phyloP scores from a whole-genome alignment of 441 rosid species.

The Francoa sonchifolia region DNA sequence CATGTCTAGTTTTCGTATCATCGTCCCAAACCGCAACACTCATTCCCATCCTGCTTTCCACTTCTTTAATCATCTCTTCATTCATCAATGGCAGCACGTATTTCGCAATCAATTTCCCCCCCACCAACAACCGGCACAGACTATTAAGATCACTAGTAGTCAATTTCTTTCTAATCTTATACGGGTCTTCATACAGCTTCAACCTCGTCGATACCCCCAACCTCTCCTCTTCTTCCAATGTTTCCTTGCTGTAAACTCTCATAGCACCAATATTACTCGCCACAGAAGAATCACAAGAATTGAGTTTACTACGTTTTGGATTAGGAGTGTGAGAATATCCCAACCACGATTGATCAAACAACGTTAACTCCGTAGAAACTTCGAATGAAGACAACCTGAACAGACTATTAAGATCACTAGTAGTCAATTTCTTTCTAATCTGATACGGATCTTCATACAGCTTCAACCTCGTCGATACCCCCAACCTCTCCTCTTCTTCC shows the following conservation, averaged over 20 bases:
- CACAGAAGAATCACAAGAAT: no score
- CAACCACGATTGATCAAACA: no score
- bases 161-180: conserved; percentile 6
- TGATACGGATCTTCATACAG: conserved; percentile 3
- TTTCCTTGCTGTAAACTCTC: no score
- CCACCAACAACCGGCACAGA: neutral
- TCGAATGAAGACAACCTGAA: neutral
- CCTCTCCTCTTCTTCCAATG: neutral
- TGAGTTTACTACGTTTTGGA: no score
- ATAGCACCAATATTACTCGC: no score
- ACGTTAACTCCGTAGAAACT: no score
- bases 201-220: neutral
- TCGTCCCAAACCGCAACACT: neutral
- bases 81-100: neutral
- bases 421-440: conserved; percentile 5
- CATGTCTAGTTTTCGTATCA: neutral
- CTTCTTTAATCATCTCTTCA: neutral
- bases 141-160: neutral
- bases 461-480: neutral
- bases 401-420: neutral
- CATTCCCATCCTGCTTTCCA: neutral
- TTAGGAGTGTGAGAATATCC: no score
- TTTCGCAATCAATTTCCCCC: neutral
- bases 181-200: conserved; percentile 1
- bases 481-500: neutral